Conservation (phyloP, 768 basidiomycete genomes). For the Galerina sulciceps region DNA sequence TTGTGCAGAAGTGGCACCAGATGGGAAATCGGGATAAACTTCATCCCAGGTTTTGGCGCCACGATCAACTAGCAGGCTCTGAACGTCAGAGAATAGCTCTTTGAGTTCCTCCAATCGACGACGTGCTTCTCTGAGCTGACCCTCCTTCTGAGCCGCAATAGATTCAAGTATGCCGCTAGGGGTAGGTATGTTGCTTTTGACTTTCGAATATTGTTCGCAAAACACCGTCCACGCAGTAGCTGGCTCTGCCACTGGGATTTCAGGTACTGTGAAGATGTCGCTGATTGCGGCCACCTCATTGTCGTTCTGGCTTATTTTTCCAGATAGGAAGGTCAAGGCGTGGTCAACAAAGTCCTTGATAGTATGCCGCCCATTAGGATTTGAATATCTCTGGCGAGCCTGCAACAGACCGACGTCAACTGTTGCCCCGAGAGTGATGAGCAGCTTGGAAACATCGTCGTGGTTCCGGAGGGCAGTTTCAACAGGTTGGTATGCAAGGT, state of each 20-base stretch:
- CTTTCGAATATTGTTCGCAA: slow-evolving; percentile 3
- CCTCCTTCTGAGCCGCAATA: slow-evolving; percentile 7
- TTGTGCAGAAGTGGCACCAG: background rate
- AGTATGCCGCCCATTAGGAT: slow-evolving; percentile 24
- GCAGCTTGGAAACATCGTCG: slow-evolving; percentile 42
- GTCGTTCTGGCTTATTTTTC: slow-evolving; percentile 27
- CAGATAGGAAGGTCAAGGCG: slow-evolving; percentile 26
- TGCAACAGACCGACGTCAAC: slow-evolving; percentile 34
- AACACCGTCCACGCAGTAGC: slow-evolving; percentile 15
- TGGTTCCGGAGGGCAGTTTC: slow-evolving; percentile 38
- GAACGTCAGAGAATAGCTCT: slow-evolving; percentile 37
- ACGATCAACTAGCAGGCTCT: slow-evolving; percentile 32
- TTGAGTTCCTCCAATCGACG: slow-evolving; percentile 28
- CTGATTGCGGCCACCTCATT: background rate
- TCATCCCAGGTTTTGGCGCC: slow-evolving; percentile 50
- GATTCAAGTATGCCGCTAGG: slow-evolving; percentile 1
- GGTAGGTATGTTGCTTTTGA: background rate
- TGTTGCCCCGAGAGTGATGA: slow-evolving; percentile 40
- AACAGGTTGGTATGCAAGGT: slow-evolving; percentile 33
- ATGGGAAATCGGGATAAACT: slow-evolving; percentile 33
- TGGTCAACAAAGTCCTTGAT: slow-evolving; percentile 44
- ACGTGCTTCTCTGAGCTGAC: slow-evolving; percentile 13
- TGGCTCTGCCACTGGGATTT: slow-evolving; percentile 1
- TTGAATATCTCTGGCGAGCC: slow-evolving; percentile 22
- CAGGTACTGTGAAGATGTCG: background rate